phyloP scores from a whole-genome alignment of 768 basidiomycete species.

The Pilatotrama ljubarskyi region DNA sequence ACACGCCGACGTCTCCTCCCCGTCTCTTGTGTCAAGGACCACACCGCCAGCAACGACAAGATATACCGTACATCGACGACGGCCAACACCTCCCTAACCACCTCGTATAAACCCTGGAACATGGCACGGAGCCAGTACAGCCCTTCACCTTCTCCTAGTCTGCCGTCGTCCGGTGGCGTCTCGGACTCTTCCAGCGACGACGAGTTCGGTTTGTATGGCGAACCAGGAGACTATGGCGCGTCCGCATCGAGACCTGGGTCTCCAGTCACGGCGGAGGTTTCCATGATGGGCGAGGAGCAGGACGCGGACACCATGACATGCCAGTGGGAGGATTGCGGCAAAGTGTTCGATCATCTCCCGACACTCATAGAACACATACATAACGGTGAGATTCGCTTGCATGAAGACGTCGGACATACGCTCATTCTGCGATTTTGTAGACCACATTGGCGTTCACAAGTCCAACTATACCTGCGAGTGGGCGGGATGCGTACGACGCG shows the following conservation, averaged over 20 bases:
- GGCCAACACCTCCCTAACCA: not conserved
- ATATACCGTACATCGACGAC: not conserved
- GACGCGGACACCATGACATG: constrained; percentile 68
- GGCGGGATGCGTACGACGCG: constrained; percentile 76
- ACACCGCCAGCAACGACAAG: not conserved
- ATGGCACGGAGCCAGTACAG: constrained; percentile 39
- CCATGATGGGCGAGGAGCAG: constrained; percentile 23
- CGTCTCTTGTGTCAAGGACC: not conserved
- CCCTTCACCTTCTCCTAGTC: constrained; percentile 40
- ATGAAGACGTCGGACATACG: too few relatives aligned
- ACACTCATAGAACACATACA: constrained; percentile 84
- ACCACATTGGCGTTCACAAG: constrained; percentile 81
- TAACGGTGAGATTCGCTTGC: constrained; percentile 51
- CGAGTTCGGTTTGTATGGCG: constrained; percentile 7
- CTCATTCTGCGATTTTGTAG: constrained; percentile 37
- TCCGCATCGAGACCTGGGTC: constrained; percentile 44
- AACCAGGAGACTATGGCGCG: constrained; percentile 21
- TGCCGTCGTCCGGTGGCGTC: constrained; percentile 17
- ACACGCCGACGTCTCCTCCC: not conserved
- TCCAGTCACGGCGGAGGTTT: constrained; percentile 29
- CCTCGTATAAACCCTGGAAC: too few relatives aligned
- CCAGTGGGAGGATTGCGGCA: constrained; percentile 81
- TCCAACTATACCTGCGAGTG: constrained; percentile 90
- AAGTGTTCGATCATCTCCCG: constrained; percentile 69
- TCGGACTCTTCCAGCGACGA: constrained; percentile 31